A percentile compares a stretch with the other conserved stretches of the same genome.
phyloP scores from a whole-genome alignment of 2,329 filamentous ascomycete genomes.

The Ambrosiella cleistominuta region DNA sequence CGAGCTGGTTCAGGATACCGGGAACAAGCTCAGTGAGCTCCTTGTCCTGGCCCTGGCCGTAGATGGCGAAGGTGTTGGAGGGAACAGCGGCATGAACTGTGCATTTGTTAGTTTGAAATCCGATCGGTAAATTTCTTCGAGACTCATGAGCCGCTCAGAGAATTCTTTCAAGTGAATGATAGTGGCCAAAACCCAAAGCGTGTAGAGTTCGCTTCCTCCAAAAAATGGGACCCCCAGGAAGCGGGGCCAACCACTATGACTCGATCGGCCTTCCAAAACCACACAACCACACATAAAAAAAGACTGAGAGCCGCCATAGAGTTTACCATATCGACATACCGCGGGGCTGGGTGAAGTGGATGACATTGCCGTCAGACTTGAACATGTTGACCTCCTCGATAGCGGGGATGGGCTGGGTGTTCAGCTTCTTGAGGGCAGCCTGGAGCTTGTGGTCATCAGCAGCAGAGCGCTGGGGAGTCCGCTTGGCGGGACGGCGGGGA shows the following conservation, averaged over 20 bases:
- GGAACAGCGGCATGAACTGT: conserved; percentile 91
- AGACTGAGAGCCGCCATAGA: no score
- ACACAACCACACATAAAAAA: background rate
- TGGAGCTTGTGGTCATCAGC: conserved; percentile 99
- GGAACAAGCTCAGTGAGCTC: conserved; percentile 98
- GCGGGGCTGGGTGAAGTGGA: conserved; percentile 96
- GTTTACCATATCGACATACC: conserved; percentile 39
- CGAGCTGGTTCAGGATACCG: conserved; percentile 98
- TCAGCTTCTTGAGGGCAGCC: conserved; percentile 93
- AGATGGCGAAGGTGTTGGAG: conserved; percentile 98
- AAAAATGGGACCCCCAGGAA: background rate
- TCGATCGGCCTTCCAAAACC: background rate
- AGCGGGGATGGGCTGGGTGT: conserved; percentile 96
- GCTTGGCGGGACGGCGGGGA: conserved; percentile 95
- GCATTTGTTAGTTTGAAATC: background rate
- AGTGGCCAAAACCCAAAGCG: background rate
- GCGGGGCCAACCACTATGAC: background rate
- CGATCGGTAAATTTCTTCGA: background rate
- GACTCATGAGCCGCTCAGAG: no score
- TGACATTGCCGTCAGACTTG: conserved; percentile 99
- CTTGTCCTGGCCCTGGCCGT: conserved; percentile 97
- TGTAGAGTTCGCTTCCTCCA: background rate
- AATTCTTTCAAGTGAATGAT: background rate
- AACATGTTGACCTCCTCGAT: conserved; percentile 99
- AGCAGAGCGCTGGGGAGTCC: conserved; percentile 78